Evolutionary conservation across 1,284 basidiomycete genomes (phyloP).

Genomic region (Heterobasidion irregulare): DNA sequence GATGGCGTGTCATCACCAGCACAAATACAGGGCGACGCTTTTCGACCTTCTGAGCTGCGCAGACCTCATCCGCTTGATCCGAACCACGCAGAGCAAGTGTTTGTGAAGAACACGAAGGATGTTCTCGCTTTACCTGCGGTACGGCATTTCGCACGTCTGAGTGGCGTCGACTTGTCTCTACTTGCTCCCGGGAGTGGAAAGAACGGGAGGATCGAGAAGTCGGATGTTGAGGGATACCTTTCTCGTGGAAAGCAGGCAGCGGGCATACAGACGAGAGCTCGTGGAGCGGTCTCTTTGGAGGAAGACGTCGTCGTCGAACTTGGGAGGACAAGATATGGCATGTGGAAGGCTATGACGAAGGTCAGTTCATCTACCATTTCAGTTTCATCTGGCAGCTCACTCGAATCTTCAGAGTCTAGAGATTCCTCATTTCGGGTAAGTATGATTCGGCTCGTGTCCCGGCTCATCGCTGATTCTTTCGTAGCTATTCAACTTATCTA

Average conservation of each 20-base stretch:
- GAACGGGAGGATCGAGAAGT: conserved; percentile 68
- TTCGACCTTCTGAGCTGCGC: conserved; percentile 12
- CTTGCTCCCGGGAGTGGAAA: conserved; percentile 70
- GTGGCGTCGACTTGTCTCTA: conserved; percentile 49
- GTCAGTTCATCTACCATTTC: conserved; percentile 23
- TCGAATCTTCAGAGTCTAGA: conserved; percentile 52
- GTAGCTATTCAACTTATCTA: conserved; percentile 70
- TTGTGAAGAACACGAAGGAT: conserved; percentile 17
- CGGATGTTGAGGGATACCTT: conserved; percentile 63
- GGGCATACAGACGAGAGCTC: neutral
- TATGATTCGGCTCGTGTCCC: neutral
- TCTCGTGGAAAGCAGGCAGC: conserved; percentile 14
- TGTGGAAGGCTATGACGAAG: conserved; percentile 86
- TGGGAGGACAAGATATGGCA: conserved; percentile 71
- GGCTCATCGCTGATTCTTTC: neutral
- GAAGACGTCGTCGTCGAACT: conserved; percentile 60
- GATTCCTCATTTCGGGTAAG: conserved; percentile 40
- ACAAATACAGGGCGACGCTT: neutral
- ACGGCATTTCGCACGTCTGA: conserved; percentile 66
- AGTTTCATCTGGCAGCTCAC: neutral
- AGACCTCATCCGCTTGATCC: conserved; percentile 66
- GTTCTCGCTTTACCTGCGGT: conserved; percentile 74
- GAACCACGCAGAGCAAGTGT: conserved; percentile 23
- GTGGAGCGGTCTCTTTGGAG: conserved; percentile 5
- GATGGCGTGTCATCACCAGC: conserved; percentile 3